These are phyloP conservation scores for Pythium vanterpoolii DNA, from an alignment of 352 stramenopile species.

Conservation along the genomic window DNA sequence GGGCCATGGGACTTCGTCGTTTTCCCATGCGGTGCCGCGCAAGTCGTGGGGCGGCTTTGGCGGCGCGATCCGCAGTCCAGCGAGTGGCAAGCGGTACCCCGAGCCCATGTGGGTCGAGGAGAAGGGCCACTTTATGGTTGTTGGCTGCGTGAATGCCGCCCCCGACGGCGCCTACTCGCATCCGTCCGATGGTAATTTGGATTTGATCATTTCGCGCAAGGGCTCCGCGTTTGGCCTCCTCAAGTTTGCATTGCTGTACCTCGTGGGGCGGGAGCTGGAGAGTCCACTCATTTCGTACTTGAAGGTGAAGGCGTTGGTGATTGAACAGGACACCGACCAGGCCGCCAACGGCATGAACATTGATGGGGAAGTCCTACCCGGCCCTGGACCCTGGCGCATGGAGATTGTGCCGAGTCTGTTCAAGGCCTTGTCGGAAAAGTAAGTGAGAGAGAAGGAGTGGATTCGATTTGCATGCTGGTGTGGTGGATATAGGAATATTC, in stretches of 20 bases:
- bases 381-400: conserved; percentile 70
- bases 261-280: conserved; percentile 70
- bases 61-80: conserved; percentile 51
- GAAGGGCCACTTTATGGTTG: conserved; percentile 56
- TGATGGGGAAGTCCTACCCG: conserved; percentile 67
- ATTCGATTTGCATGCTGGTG: background rate
- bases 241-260: conserved; percentile 56
- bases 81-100: conserved; percentile 57
- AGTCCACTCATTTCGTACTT: conserved; percentile 70
- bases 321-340: conserved; percentile 51
- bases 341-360: conserved; percentile 74
- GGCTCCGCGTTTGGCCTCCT: conserved; percentile 46
- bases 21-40: conserved; percentile 22
- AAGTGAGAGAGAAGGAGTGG: conserved; percentile 8
- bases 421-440: conserved; percentile 85
- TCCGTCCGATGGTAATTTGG: conserved; percentile 74
- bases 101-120: conserved; percentile 65
- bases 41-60: conserved; percentile 66
- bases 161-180: conserved; percentile 70
- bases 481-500: too few relatives aligned
- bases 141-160: conserved; percentile 67
- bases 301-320: conserved; percentile 75
- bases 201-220: conserved; percentile 75
- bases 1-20: conserved; percentile 29
- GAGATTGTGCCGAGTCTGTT: conserved; percentile 85